Evolutionary conservation across 2,329 filamentous ascomycete genomes (phyloP), one percentile per base, ranked within the genome.

Genomic region (Golovinomyces cichoracearum): DNA sequence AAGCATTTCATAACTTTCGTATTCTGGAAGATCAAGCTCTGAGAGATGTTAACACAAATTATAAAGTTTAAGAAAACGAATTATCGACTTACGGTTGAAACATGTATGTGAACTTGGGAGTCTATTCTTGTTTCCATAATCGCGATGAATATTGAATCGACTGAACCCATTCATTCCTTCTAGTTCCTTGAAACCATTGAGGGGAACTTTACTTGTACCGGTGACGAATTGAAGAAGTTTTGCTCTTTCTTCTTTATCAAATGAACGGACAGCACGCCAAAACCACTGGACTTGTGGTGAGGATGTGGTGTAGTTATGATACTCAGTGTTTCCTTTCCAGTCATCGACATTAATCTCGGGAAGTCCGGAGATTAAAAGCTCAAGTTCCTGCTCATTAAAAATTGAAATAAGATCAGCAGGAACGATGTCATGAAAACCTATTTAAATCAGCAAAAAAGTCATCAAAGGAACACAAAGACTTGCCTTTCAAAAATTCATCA

Each of bases 201-300:
- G 76, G 35, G 90, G 90, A 44, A 98, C 92, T 66, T 98, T 98
- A 63, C 83, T 92, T 17, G 92, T 98, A 62, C 90, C 90, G 1
- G 92, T 98, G 55, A 98, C 90, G 63, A 98, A 98, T 61, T 98
- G 90, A 41, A 98, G 72, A 53, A 98, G 69, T 65, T 98, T 98
- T 57, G 90, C 90, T 52, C 84, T 83, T 66, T 98, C 92, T 67
- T 98, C 92, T 67, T 95, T 95, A 68, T 95, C 92, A 60, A 94
- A 98, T 4, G 86, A 93, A 57, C 90, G 79, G 40, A 98, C 77
- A 23, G 90, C 90, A 59, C 92, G 80, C 90, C 90, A 98, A 75
- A 98, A 98, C 90, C 90, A 98, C 63, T 95, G 86, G 51, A 98
- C 93, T 62, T 98, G 92, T 41, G 84, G 83, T 2, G 90, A 94